These are phyloP conservation scores for Phaeophleospora eucalypticola DNA, from an alignment of 2,329 filamentous ascomycete genomes.

Conservation along the genomic window DNA sequence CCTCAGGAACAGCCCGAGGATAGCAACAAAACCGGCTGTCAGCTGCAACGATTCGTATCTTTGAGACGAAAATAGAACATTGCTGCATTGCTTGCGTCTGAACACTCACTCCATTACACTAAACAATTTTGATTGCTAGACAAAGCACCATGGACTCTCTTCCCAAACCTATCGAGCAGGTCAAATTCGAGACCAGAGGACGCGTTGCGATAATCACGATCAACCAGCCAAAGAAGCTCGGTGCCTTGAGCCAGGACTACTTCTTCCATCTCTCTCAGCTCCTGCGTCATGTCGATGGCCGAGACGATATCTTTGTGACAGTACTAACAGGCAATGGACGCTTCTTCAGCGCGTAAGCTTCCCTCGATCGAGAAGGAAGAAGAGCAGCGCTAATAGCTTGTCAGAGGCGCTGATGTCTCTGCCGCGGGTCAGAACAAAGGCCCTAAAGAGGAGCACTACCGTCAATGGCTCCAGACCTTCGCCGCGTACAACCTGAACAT, in stretches of 20 bases:
- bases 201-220: conserved; percentile 81
- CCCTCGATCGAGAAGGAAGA: conserved; percentile 54
- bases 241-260: conserved; percentile 65
- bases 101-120: too few species aligned
- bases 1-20: too few species aligned
- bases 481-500: conserved; percentile 80
- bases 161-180: conserved; percentile 16
- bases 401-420: conserved; percentile 75
- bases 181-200: conserved; percentile 57
- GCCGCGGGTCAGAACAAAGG: conserved; percentile 39
- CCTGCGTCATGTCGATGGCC: conserved; percentile 71
- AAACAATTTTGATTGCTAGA: too few species aligned
- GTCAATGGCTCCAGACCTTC: conserved; percentile 66
- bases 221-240: conserved; percentile 80
- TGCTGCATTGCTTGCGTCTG: too few species aligned
- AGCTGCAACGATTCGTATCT: too few species aligned
- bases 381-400: too few species aligned
- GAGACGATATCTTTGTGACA: conserved; percentile 79
- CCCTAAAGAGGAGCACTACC: conserved; percentile 38
- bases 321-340: conserved; percentile 76
- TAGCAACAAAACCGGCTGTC: too few species aligned
- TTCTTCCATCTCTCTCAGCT: conserved; percentile 65
- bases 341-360: conserved; percentile 88
- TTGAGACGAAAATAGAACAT: too few species aligned
- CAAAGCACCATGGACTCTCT: conserved; percentile 18